Evolutionary conservation across 345 rosid genomes (phyloP).

Genomic region (Rhodomyrtus tomentosa): DNA sequence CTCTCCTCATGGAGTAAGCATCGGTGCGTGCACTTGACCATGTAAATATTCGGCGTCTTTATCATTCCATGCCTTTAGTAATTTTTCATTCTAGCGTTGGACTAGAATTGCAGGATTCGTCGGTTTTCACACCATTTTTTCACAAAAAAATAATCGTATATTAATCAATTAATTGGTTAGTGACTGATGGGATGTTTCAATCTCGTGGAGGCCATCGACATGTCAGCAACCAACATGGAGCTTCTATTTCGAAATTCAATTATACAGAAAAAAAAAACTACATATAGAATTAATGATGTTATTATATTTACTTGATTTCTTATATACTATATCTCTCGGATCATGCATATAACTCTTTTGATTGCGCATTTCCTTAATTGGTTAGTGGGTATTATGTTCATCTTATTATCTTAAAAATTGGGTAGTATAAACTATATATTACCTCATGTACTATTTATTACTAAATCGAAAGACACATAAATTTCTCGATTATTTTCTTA

Average conservation of each 20-base stretch:
- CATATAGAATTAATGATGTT: accelerated
- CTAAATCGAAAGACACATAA: background rate
- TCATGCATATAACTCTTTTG: accelerated
- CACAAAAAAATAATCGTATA: accelerated
- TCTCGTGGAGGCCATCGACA: background rate
- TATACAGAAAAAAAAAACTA: background rate
- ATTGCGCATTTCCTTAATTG: accelerated
- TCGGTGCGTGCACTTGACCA: no score
- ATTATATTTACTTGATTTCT: accelerated
- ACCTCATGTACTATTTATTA: no score
- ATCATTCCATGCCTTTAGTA: background rate
- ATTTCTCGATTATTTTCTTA: background rate
- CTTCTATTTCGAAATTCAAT: background rate
- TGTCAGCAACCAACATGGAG: background rate
- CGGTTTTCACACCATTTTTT: accelerated
- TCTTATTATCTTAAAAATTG: background rate
- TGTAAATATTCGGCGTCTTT: accelerated
- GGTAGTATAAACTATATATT: no score
- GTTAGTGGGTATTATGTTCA: background rate
- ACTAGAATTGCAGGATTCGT: background rate
- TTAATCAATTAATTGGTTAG: background rate
- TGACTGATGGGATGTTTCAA: background rate
- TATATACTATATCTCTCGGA: background rate
- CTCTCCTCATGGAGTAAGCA: no score
- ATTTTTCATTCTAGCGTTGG: accelerated